Percentiles rank a stretch among this genome's conserved stretches.
Conservation (phyloP, 1,139 yeast species). For the Nakaseomyces sp. region DNA sequence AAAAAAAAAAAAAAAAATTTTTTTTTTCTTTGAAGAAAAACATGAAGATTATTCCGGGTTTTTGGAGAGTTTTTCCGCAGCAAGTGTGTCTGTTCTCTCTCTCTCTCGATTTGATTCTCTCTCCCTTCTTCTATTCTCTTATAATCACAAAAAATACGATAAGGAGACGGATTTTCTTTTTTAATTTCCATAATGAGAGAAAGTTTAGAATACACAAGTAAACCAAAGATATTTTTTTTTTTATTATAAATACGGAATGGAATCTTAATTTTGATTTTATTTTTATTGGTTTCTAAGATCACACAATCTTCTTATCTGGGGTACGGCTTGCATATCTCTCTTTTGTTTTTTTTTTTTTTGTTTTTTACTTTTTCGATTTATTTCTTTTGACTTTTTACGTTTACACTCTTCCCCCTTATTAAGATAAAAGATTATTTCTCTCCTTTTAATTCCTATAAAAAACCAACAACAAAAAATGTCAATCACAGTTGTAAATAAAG, state of each 20-base stretch:
- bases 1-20: too few relatives aligned
- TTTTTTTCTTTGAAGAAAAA: too few relatives aligned
- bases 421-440: too few relatives aligned
- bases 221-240: too few relatives aligned
- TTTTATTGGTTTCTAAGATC: too few relatives aligned
- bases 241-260: not conserved
- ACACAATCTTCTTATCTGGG: not conserved
- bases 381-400: not conserved
- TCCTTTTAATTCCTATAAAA: too few relatives aligned
- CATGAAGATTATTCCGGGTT: too few relatives aligned
- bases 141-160: not conserved
- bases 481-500: constrained; percentile 22
- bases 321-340: too few relatives aligned
- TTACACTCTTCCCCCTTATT: too few relatives aligned
- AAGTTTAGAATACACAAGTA: not conserved
- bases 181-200: too few relatives aligned
- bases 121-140: not conserved
- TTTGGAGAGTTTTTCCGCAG: not conserved
- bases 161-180: too few relatives aligned
- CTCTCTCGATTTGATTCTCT: not conserved
- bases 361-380: not conserved
- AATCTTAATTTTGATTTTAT: too few relatives aligned
- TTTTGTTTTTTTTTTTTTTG: not conserved
- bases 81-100: not conserved
- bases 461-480: constrained; percentile 9